A percentile compares a stretch with the other conserved stretches of the same genome.
These are phyloP conservation scores for Monascus purpureus DNA, from an alignment of 495 filamentous ascomycete species.

Conservation along the genomic window DNA sequence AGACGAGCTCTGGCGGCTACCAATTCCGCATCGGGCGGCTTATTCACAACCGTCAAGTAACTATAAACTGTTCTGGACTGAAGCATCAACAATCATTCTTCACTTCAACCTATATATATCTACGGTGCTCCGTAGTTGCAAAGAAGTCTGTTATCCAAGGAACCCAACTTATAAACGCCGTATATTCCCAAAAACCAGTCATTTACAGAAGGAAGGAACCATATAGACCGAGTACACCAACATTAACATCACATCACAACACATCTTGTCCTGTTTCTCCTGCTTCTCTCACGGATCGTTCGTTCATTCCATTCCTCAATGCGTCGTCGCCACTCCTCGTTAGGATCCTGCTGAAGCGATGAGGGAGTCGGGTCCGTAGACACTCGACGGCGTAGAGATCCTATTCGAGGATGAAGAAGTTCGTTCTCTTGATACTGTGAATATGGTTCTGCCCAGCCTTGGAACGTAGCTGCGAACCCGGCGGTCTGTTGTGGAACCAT, in stretches of 20 bases:
- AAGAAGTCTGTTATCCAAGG: too few relatives aligned
- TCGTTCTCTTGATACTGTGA: constrained; percentile 9
- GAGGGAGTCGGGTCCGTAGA: constrained; percentile 25
- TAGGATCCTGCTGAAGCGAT: constrained; percentile 12
- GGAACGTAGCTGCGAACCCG: constrained; percentile 6
- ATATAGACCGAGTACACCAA: too few relatives aligned
- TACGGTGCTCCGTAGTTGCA: too few relatives aligned
- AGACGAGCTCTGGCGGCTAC: too few relatives aligned
- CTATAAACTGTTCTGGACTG: too few relatives aligned
- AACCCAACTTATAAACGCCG: too few relatives aligned
- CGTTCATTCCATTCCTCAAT: constrained; percentile 21
- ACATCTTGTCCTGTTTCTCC: constrained; percentile 22
- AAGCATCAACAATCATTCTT: too few relatives aligned
- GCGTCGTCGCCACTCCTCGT: constrained; percentile 28
- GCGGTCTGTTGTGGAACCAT: constrained; percentile 1
- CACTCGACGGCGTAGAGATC: constrained; percentile 18
- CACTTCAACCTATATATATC: too few relatives aligned
- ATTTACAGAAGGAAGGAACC: too few relatives aligned
- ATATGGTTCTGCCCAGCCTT: constrained; percentile 5
- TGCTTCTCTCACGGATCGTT: constrained; percentile 25
- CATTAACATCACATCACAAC: constrained; percentile 26
- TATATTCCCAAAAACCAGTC: too few relatives aligned
- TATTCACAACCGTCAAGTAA: too few relatives aligned
- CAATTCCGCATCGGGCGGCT: too few relatives aligned
- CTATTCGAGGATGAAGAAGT: constrained; percentile 6